phyloP scores from a whole-genome alignment of 495 filamentous ascomycete genomes.

The Tetracladium setigerum region DNA sequence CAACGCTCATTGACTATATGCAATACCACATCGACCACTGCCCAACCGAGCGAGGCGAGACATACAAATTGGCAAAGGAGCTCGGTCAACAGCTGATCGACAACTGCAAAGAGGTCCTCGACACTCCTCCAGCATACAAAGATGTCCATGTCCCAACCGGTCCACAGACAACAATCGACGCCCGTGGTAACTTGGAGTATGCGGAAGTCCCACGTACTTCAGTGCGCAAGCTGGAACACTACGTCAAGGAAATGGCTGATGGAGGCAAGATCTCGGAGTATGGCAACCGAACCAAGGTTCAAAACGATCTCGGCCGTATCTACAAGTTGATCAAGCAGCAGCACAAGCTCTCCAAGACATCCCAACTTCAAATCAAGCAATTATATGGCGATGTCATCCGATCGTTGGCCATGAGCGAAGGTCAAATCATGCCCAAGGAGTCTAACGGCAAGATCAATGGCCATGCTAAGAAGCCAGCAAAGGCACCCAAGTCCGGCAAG shows the following conservation, averaged over 20 bases:
- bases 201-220: slow-evolving; percentile 81
- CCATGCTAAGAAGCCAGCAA: slow-evolving; percentile 51
- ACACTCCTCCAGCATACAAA: slow-evolving; percentile 80
- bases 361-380: slow-evolving; percentile 89
- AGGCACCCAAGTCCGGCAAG: slow-evolving; percentile 62
- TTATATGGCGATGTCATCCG: slow-evolving; percentile 91
- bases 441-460: slow-evolving; percentile 58
- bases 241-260: slow-evolving; percentile 97
- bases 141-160: slow-evolving; percentile 90
- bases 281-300: slow-evolving; percentile 95
- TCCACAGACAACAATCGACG: slow-evolving; percentile 83
- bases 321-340: slow-evolving; percentile 98
- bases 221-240: slow-evolving; percentile 95
- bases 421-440: slow-evolving; percentile 86
- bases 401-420: slow-evolving; percentile 93
- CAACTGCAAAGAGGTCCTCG: slow-evolving; percentile 91
- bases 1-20: slow-evolving; percentile 95
- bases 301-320: slow-evolving; percentile 86
- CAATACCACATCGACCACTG: slow-evolving; percentile 99
- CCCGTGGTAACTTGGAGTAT: slow-evolving; percentile 82
- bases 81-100: slow-evolving; percentile 93
- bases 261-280: slow-evolving; percentile 98
- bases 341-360: slow-evolving; percentile 90
- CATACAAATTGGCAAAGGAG: slow-evolving; percentile 92
- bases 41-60: slow-evolving; percentile 92